Evolutionary conservation across 176 grass and related monocot species (phyloP).

Genomic region (Lolium rigidum): DNA sequence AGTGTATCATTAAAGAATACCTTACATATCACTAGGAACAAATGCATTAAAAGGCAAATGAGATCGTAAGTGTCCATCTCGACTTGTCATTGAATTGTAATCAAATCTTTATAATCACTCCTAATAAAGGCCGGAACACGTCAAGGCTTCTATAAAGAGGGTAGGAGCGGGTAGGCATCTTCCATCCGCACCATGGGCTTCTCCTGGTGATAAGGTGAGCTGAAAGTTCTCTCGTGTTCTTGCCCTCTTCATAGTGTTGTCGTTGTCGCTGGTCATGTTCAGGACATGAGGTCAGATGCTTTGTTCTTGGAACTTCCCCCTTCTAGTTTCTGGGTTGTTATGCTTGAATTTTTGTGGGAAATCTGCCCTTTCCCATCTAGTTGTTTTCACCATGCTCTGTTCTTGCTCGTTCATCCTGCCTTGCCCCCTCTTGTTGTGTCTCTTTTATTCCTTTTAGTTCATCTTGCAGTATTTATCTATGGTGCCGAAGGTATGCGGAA

Average conservation of each 20-base stretch:
- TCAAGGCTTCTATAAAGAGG: not conserved
- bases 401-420: conserved; percentile 33
- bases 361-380: not conserved
- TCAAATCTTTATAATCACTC: not conserved
- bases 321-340: not conserved
- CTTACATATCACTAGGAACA: conserved; percentile 26
- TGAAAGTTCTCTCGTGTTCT: conserved; percentile 43
- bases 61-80: conserved; percentile 24
- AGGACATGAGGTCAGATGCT: not conserved
- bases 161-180: not conserved
- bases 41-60: conserved; percentile 3
- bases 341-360: conserved; percentile 17
- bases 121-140: not conserved
- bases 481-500: conserved; percentile 3
- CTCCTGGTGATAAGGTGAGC: conserved; percentile 51
- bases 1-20: conserved; percentile 39
- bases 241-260: conserved; percentile 32
- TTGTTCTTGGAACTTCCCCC: conserved; percentile 24
- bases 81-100: conserved; percentile 27
- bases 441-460: conserved; percentile 9
- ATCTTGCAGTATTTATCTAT: conserved; percentile 15
- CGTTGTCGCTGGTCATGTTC: conserved; percentile 13
- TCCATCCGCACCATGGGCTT: conserved; percentile 34
- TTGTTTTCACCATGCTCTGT: not conserved
- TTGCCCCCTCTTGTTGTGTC: not conserved